Percentiles rank a stretch among this genome's conserved stretches.
Conservation (phyloP, 441 rosid genomes). For the Biscutella auriculata region DNA sequence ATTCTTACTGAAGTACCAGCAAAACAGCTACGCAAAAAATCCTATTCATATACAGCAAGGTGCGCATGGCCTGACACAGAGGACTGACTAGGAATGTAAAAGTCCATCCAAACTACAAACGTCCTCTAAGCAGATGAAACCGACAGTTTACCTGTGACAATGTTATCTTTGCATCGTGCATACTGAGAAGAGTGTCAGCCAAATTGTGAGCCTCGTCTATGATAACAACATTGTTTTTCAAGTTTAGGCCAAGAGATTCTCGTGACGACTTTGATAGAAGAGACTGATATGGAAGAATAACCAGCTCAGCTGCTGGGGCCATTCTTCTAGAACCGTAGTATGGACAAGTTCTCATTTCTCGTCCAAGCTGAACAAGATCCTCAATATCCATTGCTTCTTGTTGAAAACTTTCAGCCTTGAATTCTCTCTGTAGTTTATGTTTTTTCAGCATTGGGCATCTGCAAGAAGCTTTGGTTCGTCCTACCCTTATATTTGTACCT, state of each 20-base stretch:
- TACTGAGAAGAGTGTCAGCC: conserved; percentile 86
- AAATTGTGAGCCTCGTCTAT: conserved; percentile 98
- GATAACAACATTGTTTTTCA: conserved; percentile 71
- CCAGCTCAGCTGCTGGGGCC: conserved; percentile 73
- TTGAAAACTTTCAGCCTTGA: conserved; percentile 42
- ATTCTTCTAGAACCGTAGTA: conserved; percentile 83
- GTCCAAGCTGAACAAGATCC: conserved; percentile 77
- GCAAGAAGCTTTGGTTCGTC: conserved; percentile 42
- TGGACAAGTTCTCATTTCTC: conserved; percentile 67
- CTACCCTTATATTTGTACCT: conserved; percentile 40
- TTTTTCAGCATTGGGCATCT: conserved; percentile 87
- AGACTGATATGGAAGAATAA: conserved; percentile 92
- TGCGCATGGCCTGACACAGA: background rate
- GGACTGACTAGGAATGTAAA: background rate
- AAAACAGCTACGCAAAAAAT: background rate
- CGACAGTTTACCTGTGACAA: conserved; percentile 44
- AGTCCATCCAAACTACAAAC: background rate
- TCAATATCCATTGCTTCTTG: conserved; percentile 78
- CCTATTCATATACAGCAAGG: background rate
- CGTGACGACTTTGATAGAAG: conserved; percentile 87
- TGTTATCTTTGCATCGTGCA: conserved; percentile 79
- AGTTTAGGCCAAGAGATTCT: conserved; percentile 71
- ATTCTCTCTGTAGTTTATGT: conserved; percentile 51
- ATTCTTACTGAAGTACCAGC: background rate
- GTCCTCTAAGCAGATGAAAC: background rate